Evolutionary conservation across 371 early-diverging fungal species (phyloP), one percentile per base, ranked within the genome.

Genomic region (Mortierella sp.): DNA sequence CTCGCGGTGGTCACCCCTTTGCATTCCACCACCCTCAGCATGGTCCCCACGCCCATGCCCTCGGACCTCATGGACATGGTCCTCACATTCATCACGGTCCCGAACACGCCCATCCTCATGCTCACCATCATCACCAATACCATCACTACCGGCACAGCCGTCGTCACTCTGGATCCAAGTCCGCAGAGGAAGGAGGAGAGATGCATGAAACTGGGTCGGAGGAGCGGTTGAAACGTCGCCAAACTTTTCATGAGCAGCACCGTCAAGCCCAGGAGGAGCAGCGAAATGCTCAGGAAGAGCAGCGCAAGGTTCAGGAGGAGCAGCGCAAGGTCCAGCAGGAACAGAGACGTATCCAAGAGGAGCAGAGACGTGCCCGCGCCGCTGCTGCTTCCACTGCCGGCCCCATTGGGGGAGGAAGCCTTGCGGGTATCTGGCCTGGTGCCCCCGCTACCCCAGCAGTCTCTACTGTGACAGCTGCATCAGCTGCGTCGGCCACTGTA

Each of bases 191-290:
- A 31, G 80, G 75, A 24, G 74, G 72, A 4, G 34, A 53, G 9
- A 53, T 51, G 5, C 50, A 73, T 44, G 59, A 53, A 6, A 24
- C 40, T 26, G 37, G 48, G 11, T 34, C 31, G 5, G 78, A 76
- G 14, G 83, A 83, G 50, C 72, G 37, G 48, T 54, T 83, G 76
- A 83, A 79, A 57, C 83, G 83, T 28, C 83, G 83, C 0, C 79
- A 79, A 48, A 79, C 79, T 19, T 76, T 74, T 37, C 79, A 83
- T 48, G 83, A 83, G 43, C 79, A 83, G 28, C 79, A 31, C 34
- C 57, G 57, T 3, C 31, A 61, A 26, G 71, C 70, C 5, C 69
- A 74, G 71, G 43, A 70, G 54, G 76, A 82, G 44, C 37, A 73
- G 0, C 79, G 79, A 11, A 69, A 67, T 44, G 79, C 74, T 11